Percentiles rank a stretch among this genome's conserved stretches.
These are phyloP conservation scores for Russula compacta DNA, from an alignment of 768 basidiomycete species.

Conservation along the genomic window DNA sequence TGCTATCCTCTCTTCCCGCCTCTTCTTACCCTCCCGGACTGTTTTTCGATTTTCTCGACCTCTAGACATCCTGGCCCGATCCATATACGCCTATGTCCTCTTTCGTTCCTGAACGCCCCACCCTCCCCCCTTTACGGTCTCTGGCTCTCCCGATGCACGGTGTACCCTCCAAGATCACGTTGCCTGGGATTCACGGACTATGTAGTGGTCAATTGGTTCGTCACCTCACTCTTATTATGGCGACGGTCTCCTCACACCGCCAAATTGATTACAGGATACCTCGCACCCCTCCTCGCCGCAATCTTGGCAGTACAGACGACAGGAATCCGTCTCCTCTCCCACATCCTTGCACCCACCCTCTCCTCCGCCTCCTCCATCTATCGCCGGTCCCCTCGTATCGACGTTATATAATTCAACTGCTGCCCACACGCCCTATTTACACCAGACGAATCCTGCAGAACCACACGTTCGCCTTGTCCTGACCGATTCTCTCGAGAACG, in stretches of 20 bases:
- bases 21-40: no score
- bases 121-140: constrained; percentile 16
- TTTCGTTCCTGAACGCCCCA: constrained; percentile 13
- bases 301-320: constrained; percentile 9
- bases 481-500: constrained; percentile 32
- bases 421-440: background rate
- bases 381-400: constrained; percentile 14
- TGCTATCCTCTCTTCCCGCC: background rate
- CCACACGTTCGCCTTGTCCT: constrained; percentile 20
- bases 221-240: background rate
- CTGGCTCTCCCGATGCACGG: constrained; percentile 17
- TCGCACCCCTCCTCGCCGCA: background rate
- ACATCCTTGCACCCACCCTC: constrained; percentile 14
- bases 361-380: constrained; percentile 8
- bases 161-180: background rate
- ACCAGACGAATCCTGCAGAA: constrained; percentile 1
- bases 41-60: background rate
- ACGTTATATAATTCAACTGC: constrained; percentile 6
- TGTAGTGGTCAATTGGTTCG: constrained; percentile 1
- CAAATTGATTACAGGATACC: constrained; percentile 1
- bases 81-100: constrained; percentile 5
- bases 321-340: constrained; percentile 17
- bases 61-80: background rate
- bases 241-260: background rate
- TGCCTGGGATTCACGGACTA: constrained; percentile 10